Evolutionary conservation across 305 asterid species (phyloP), one percentile per base, ranked within the genome.

Genomic region (Caryopteris hybrid): DNA sequence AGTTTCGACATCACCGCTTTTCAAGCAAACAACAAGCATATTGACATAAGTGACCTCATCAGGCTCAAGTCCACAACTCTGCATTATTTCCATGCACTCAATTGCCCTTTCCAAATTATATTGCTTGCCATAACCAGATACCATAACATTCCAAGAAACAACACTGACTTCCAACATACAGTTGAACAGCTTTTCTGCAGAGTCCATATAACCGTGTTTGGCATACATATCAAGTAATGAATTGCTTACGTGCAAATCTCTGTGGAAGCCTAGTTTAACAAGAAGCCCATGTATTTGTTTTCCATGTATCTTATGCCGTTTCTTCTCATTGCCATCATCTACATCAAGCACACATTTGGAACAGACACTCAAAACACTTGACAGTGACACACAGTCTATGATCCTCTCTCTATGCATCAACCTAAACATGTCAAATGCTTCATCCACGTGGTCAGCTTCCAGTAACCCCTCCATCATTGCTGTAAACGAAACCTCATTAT

Each of bases 131-230:
- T 83, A 85, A 33, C 95, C 96, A 41, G 87, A 85, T 13, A 91
- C 84, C 97, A 91, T 91, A 52, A 91, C 83, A 70, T 91, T 91
- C 97, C 96, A 91, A 5, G 93, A 88, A 74, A 88, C 90, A 43
- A 82, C 83, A 74, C 85, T 86, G 62, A 82, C 84, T 70, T 87
- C 83, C 1, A 68, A 55, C 75, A 88, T 75, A 66, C 61, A 72
- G 48, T 80, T 67, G 79, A 91, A 85, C 70, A 87, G 59, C 38
- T 51, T 72, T 73, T 85, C 88, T 33, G 96, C 90, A 76, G 69
- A 61, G 48, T 80, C 88, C 95, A 91, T 83, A 55, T 69, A 73
- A 27, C 87, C 87, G 12, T 71, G 76, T 65, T 86, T 91, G 12
- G 85, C 87, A 67, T 88, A 91, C 90, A 85, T 75, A 79, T 88